Conservation (phyloP, 2,329 filamentous ascomycete genomes). For the Pseudogymnoascus sp. region DNA sequence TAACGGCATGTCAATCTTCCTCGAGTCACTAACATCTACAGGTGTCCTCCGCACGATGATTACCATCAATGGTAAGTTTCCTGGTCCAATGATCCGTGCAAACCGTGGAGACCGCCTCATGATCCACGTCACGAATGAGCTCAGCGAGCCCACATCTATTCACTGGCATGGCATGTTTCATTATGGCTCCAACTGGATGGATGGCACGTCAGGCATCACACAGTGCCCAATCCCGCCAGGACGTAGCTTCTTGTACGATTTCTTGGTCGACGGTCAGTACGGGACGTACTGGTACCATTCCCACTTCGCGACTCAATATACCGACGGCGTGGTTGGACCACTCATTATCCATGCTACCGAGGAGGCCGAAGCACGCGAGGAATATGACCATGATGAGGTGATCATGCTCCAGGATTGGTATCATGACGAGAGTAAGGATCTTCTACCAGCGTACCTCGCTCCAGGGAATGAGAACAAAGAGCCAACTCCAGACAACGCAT, state of each 20-base stretch:
- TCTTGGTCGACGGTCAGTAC: constrained; percentile 28
- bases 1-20: neutral
- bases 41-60: constrained; percentile 19
- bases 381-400: constrained; percentile 47
- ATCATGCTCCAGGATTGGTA: constrained; percentile 68
- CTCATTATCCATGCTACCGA: constrained; percentile 54
- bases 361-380: constrained; percentile 46
- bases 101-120: constrained; percentile 31
- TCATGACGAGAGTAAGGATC: constrained; percentile 44
- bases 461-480: constrained; percentile 34
- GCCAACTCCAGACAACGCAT: constrained; percentile 37
- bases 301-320: constrained; percentile 42
- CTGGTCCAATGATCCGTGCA: constrained; percentile 31
- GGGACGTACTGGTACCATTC: constrained; percentile 53
- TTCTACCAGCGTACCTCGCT: constrained; percentile 32
- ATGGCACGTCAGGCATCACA: constrained; percentile 39
- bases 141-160: constrained; percentile 33
- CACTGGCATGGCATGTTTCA: constrained; percentile 42
- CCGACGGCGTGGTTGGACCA: constrained; percentile 45
- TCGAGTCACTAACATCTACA: neutral
- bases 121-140: constrained; percentile 31
- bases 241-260: constrained; percentile 24
- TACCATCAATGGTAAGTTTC: constrained; percentile 31
- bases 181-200: constrained; percentile 33
- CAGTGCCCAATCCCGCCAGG: constrained; percentile 58